These are phyloP conservation scores for Stemphylium vesicarium DNA, from an alignment of 2,329 filamentous ascomycete species.

Conservation along the genomic window DNA sequence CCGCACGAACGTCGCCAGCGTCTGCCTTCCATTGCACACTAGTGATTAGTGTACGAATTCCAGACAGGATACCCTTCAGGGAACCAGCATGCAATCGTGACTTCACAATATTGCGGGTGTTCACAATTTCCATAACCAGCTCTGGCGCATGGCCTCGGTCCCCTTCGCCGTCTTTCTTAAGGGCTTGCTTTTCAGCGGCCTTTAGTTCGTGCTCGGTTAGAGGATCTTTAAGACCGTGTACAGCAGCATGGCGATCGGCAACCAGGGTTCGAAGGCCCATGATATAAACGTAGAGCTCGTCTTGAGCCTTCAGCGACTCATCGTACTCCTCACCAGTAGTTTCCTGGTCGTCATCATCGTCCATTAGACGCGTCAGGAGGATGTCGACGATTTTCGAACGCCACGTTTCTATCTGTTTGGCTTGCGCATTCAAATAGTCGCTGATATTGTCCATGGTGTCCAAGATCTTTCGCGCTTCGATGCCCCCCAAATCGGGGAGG, in stretches of 20 bases:
- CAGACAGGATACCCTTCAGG: conserved; percentile 71
- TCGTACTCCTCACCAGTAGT: conserved; percentile 90
- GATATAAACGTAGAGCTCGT: conserved; percentile 87
- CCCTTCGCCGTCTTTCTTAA: conserved; percentile 56
- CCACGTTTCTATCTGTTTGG: conserved; percentile 74
- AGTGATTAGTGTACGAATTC: conserved; percentile 69
- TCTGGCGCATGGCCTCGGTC: conserved; percentile 73
- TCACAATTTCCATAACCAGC: conserved; percentile 63
- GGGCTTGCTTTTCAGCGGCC: conserved; percentile 65
- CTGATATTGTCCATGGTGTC: conserved; percentile 71
- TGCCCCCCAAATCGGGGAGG: conserved; percentile 66
- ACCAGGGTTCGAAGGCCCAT: conserved; percentile 76
- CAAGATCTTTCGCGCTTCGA: conserved; percentile 73
- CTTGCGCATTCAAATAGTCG: conserved; percentile 73
- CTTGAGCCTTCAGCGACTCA: conserved; percentile 83
- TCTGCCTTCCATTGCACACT: conserved; percentile 65
- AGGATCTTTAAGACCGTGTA: conserved; percentile 78
- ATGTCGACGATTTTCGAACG: conserved; percentile 74
- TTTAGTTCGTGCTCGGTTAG: conserved; percentile 77
- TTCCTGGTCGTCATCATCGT: conserved; percentile 76
- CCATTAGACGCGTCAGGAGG: conserved; percentile 76
- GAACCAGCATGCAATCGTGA: conserved; percentile 64
- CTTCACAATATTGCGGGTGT: conserved; percentile 56
- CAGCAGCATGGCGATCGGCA: conserved; percentile 76
- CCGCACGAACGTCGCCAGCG: conserved; percentile 61